A percentile compares a stretch with the other conserved stretches of the same genome.
phyloP scores from a whole-genome alignment of 148 eudicot genomes.

The Fagopyrum homotropicum region DNA sequence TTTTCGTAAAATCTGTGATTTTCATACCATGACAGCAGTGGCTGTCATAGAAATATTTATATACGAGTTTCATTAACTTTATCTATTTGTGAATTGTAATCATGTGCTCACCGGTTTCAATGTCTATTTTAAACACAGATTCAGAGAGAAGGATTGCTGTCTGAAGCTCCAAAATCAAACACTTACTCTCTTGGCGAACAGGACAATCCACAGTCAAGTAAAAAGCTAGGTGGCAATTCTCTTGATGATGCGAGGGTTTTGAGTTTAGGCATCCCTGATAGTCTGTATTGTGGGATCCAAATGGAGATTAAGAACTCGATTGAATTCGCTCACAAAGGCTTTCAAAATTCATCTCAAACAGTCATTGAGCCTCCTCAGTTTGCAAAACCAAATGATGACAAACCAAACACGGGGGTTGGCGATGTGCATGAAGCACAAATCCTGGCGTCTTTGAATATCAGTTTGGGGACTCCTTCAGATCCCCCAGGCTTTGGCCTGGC shows the following conservation, averaged over 20 bases:
- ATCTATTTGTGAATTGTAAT: background rate
- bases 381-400: slow-evolving; percentile 33
- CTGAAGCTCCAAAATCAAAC: slow-evolving; percentile 32
- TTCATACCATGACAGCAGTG: background rate
- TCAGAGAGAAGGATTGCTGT: slow-evolving; percentile 28
- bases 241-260: slow-evolving; percentile 38
- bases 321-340: slow-evolving; percentile 24
- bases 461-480: slow-evolving; percentile 36
- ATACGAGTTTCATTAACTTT: background rate
- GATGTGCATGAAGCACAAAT: slow-evolving; percentile 41
- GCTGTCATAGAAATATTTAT: background rate
- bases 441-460: slow-evolving; percentile 41
- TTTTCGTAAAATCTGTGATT: background rate
- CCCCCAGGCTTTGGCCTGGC: slow-evolving; percentile 29
- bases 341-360: slow-evolving; percentile 31
- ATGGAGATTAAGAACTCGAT: slow-evolving; percentile 8
- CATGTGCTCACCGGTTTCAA: background rate
- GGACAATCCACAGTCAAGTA: slow-evolving; percentile 26
- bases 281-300: background rate
- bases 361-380: slow-evolving; percentile 16
- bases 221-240: slow-evolving; percentile 24
- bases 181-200: slow-evolving; percentile 22
- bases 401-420: slow-evolving; percentile 31
- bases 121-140: background rate
- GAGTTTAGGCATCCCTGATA: slow-evolving; percentile 27